Base-by-base conservation (phyloP, 768 basidiomycete genomes). In the Amanita jacksonii region DNA sequence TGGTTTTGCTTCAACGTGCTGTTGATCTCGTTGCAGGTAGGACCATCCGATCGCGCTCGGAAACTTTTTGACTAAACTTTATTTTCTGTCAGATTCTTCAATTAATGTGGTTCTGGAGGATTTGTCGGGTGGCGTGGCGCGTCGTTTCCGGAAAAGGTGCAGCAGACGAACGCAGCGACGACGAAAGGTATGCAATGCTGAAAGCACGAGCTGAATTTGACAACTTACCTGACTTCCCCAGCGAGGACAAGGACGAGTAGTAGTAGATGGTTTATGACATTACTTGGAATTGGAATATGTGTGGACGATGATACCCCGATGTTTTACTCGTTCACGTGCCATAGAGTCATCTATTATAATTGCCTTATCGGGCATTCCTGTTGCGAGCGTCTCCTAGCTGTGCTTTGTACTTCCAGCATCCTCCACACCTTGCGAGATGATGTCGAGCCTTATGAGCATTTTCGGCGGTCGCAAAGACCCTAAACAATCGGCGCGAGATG, bases 101-200 rank as follows among this genome's bases (percentile, higher is more conserved):
- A 59, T 61, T 77, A 10, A 59, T 88, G 22, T 97, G 94, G 94
- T 89, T 90, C 60, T 67, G 69, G 52, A 81, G 86, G 79, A 92
- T 94, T 50, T 77, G 78, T 51, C 74, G 79, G 22, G 73, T 96
- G 18, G 87, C 87, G n/a, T 88, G 76, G 62, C 70, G 79, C 20
- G 92, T 93, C 3, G 63, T 78, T 13, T 69, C 64, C 8, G 87
- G 85, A 0, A 65, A 72, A 31, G 83, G 79, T 7, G 92, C 90
- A 2, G 78, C 87, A 23, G 94, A 97, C 51, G 72, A 69, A 16
- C 74, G 93, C 49, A 92, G 88, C 54, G 93, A 96, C 49, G 85
- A 87, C 49, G 88, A 90, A 56, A 20, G 27, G 44, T 45, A 23
- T 5, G 28, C n/a, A 19, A 8, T 9, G 18, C 15, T 13, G 7